Percentiles rank a stretch among this genome's conserved stretches.
phyloP scores from a whole-genome alignment of 2,329 filamentous ascomycete species.

The Fusarium haematococcum region DNA sequence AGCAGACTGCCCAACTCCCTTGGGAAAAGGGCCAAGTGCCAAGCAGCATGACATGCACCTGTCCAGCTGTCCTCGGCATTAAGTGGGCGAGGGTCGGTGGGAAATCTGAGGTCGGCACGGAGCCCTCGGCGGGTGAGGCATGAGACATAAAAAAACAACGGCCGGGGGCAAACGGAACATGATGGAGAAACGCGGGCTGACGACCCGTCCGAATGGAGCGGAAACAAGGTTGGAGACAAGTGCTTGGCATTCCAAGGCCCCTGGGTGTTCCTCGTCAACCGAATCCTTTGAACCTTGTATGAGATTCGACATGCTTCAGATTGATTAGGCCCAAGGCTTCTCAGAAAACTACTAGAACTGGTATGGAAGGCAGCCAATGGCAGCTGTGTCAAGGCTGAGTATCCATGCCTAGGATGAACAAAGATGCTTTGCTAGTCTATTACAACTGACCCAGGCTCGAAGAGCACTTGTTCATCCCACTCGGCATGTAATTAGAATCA shows the following conservation, averaged over 20 bases:
- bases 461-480: background rate
- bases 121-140: background rate
- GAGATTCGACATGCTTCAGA: conserved; percentile 10
- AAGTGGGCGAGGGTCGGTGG: background rate
- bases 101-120: background rate
- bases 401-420: background rate
- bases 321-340: conserved; percentile 8
- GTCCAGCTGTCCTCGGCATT: background rate
- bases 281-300: conserved; percentile 18
- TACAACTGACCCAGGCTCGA: background rate
- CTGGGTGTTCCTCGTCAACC: conserved; percentile 3
- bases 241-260: background rate
- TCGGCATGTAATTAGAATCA: background rate
- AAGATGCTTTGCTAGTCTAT: background rate
- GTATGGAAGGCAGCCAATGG: background rate
- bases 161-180: conserved; percentile 8
- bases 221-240: conserved; percentile 7
- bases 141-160: background rate
- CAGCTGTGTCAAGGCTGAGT: background rate
- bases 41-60: background rate
- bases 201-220: background rate
- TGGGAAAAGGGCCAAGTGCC: background rate
- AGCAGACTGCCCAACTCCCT: background rate
- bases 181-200: background rate
- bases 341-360: background rate